These are phyloP conservation scores for Coemansia guatemalensis DNA, from an alignment of 192 early-diverging fungal genomes.

Conservation along the genomic window DNA sequence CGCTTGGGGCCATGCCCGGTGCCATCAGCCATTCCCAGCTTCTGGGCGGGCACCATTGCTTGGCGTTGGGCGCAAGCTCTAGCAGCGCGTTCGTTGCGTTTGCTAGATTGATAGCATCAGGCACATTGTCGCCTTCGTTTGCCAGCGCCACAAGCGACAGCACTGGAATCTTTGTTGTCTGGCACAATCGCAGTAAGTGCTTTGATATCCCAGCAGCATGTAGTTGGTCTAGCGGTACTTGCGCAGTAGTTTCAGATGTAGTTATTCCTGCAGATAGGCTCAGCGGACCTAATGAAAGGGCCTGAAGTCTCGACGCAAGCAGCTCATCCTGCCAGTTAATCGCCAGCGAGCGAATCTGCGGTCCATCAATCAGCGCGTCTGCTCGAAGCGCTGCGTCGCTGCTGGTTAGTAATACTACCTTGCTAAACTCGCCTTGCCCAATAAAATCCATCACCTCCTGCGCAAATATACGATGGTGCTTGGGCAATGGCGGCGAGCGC, in stretches of 20 bases:
- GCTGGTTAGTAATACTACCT: conserved; percentile 63
- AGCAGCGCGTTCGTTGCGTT: conserved; percentile 49
- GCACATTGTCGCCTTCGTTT: conserved; percentile 74
- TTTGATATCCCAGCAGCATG: conserved; percentile 62
- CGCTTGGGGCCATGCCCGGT: conserved; percentile 15
- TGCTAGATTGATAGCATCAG: conserved; percentile 64
- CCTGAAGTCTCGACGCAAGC: conserved; percentile 24
- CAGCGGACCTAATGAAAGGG: conserved; percentile 25
- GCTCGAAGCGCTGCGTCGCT: conserved; percentile 64
- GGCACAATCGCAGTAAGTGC: conserved; percentile 53
- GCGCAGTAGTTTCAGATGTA: background rate
- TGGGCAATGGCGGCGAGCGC: conserved; percentile 61
- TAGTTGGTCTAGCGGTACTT: conserved; percentile 50
- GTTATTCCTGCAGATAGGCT: background rate
- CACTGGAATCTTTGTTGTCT: conserved; percentile 41
- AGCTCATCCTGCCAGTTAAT: conserved; percentile 53
- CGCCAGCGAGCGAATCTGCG: conserved; percentile 47
- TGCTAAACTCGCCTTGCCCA: conserved; percentile 49
- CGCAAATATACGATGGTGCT: conserved; percentile 51
- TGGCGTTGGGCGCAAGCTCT: conserved; percentile 11
- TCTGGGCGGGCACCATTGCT: conserved; percentile 32
- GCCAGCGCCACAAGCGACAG: conserved; percentile 62
- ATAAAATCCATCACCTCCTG: conserved; percentile 62
- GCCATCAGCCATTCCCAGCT: conserved; percentile 52
- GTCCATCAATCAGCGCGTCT: conserved; percentile 61